Evolutionary conservation across 352 stramenopile genomes (phyloP).

Genomic region (Elongisporangium senticosum): DNA sequence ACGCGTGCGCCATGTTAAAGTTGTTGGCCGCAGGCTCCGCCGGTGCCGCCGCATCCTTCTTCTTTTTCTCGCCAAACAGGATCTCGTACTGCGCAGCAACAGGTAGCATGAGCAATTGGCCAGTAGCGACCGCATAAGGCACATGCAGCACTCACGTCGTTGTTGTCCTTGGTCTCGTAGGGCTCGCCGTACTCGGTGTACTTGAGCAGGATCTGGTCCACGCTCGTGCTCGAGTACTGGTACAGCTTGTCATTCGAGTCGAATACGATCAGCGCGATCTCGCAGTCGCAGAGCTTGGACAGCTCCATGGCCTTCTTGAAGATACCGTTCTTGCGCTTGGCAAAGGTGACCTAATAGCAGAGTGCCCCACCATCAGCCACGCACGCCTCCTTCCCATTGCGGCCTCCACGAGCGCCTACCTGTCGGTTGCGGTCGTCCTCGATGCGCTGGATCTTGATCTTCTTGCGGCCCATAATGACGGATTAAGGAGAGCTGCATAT

Average conservation of each 20-base stretch:
- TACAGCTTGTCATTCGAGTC: constrained; percentile 85
- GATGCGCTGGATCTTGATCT: constrained; percentile 87
- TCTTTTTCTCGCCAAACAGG: constrained; percentile 83
- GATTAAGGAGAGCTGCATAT: background rate
- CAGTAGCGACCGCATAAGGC: background rate
- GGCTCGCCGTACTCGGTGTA: constrained; percentile 84
- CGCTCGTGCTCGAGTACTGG: constrained; percentile 76
- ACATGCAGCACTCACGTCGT: constrained; percentile 46
- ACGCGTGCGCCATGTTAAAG: constrained; percentile 24
- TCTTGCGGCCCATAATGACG: constrained; percentile 74
- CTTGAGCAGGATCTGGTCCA: constrained; percentile 83
- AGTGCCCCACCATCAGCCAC: background rate
- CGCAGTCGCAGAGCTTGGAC: constrained; percentile 83
- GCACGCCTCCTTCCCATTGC: background rate
- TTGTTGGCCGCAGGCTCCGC: constrained; percentile 18
- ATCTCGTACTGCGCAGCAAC: constrained; percentile 56
- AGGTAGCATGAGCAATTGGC: constrained; percentile 2
- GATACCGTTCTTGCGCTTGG: constrained; percentile 80
- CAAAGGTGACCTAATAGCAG: constrained; percentile 51
- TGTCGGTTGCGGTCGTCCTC: constrained; percentile 82
- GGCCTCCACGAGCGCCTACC: constrained; percentile 8
- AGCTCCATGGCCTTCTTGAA: constrained; percentile 88
- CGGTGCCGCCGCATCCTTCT: constrained; percentile 37
- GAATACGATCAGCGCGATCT: constrained; percentile 84
- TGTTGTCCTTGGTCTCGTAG: constrained; percentile 82